Evolutionary conservation across 2,329 filamentous ascomycete species (phyloP), one percentile per base, ranked within the genome.

Genomic region (Xylariaceae sp.): DNA sequence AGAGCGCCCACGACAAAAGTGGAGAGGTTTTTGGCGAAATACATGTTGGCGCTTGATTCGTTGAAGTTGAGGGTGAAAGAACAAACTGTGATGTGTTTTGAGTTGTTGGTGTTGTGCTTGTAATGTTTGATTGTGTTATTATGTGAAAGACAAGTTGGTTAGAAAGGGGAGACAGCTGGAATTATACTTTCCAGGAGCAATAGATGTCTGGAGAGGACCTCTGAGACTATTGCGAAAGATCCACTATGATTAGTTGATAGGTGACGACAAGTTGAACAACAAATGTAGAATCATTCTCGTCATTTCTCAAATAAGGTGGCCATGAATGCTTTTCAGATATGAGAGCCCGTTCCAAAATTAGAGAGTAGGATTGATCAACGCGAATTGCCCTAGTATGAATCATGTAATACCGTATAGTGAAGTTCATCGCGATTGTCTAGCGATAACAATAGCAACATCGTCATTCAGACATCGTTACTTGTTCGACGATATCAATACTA

Each of bases 11-110:
- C 23, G 13, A 50, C 18, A 16, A 50, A 36, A 13, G 47, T 29
- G 16, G 37, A 36, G 29, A 50, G 33, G 11, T 6, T 43, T 37
- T 43, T 50, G 21, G 47, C 33, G 47, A 50, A 42, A 13, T 50
- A 36, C 47, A 50, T 50, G 8, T 43, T 50, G 39, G 21, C 6
- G 21, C 2, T 6, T 35, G 9, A 26, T 18, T 21, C 3, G 11
- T 16, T 36, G 11, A 42, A 16, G 15, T 3, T 29, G 11, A 24
- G 26, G 2, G 13, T 16, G 16, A 35, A 20, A 20, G 9, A 15
- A 6, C 23, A 33, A 20, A 15, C 6, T 43, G 21, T 15, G 6
- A 10, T 30, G 2, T 33, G 18, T 3, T 29, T 41, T 1, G 6
- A 8, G 4, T 33, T 15, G 6, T 4, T 24, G 11, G 6, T 7